phyloP scores from a whole-genome alignment of 1,284 basidiomycete genomes.

The Trametes sp. region DNA sequence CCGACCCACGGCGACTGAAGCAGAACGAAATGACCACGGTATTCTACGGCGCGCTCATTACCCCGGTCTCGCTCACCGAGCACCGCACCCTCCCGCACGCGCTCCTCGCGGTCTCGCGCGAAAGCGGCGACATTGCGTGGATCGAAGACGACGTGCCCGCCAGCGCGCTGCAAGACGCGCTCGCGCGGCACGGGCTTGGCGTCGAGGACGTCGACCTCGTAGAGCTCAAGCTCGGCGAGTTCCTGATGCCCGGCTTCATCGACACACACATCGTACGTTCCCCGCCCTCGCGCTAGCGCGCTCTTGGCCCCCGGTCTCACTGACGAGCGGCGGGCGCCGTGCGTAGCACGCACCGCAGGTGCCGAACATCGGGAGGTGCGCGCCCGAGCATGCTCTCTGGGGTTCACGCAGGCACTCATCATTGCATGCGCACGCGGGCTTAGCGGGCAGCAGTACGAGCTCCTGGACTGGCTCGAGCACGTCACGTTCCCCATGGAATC shows the following conservation, averaged over 20 bases:
- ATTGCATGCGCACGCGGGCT: neutral
- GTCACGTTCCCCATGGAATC: conserved; percentile 92
- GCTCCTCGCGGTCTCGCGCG: conserved; percentile 62
- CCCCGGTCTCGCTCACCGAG: conserved; percentile 61
- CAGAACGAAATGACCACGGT: conserved; percentile 44
- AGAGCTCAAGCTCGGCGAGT: conserved; percentile 71
- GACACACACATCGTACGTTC: conserved; percentile 83
- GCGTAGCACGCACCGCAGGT: conserved; percentile 86
- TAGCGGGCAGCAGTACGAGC: conserved; percentile 81
- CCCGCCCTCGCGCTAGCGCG: neutral
- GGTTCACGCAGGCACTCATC: conserved; percentile 3
- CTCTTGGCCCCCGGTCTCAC: conserved; percentile 1
- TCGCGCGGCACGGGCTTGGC: conserved; percentile 51
- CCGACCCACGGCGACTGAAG: neutral
- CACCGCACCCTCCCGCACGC: conserved; percentile 64
- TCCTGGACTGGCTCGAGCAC: conserved; percentile 91
- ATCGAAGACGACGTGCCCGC: conserved; percentile 62
- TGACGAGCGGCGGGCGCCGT: neutral
- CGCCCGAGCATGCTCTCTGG: neutral
- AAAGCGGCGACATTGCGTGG: conserved; percentile 73
- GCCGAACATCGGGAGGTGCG: conserved; percentile 81
- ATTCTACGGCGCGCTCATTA: conserved; percentile 76
- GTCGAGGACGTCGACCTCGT: conserved; percentile 48
- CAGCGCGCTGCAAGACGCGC: conserved; percentile 50
- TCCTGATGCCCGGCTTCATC: conserved; percentile 88